These are phyloP conservation scores for Pythium utonaiense DNA, from an alignment of 352 stramenopile species.

Conservation along the genomic window DNA sequence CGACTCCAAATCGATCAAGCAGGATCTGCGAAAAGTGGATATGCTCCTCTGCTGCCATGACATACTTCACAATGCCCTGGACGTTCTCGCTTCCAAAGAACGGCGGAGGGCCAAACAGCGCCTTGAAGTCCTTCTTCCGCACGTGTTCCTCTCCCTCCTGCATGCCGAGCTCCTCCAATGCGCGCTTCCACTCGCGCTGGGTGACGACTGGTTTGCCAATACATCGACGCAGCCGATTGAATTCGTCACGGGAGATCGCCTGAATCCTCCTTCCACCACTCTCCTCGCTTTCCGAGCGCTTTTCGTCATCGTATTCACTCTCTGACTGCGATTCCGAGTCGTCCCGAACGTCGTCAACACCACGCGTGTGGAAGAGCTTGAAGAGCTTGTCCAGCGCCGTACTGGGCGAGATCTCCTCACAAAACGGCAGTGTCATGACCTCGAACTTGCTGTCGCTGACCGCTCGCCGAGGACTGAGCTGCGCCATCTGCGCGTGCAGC, in stretches of 20 bases:
- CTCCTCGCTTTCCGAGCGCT: background rate
- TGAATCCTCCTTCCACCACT: constrained; percentile 7
- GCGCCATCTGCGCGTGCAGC: constrained; percentile 33
- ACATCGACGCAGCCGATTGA: constrained; percentile 40
- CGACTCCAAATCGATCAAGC: constrained; percentile 32
- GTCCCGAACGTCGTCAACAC: background rate
- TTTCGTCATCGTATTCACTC: background rate
- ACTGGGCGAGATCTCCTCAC: constrained; percentile 46
- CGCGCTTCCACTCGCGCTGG: constrained; percentile 33
- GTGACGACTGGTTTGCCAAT: constrained; percentile 28
- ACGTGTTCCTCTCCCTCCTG: constrained; percentile 18
- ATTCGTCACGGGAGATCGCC: constrained; percentile 33
- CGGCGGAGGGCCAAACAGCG: constrained; percentile 46
- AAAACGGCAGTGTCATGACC: constrained; percentile 48
- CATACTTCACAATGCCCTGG: constrained; percentile 34
- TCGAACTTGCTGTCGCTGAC: constrained; percentile 20
- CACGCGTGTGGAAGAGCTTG: constrained; percentile 28
- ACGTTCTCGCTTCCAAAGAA: constrained; percentile 49
- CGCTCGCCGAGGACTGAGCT: constrained; percentile 35
- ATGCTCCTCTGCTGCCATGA: constrained; percentile 40
- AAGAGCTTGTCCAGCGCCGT: constrained; percentile 42
- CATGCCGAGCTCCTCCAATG: constrained; percentile 36
- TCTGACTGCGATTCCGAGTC: constrained; percentile 3
- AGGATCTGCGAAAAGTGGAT: constrained; percentile 46
- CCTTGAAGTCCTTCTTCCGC: constrained; percentile 40